Evolutionary conservation across 306 rosid genomes (phyloP).

Genomic region (Lagenaria siceraria): DNA sequence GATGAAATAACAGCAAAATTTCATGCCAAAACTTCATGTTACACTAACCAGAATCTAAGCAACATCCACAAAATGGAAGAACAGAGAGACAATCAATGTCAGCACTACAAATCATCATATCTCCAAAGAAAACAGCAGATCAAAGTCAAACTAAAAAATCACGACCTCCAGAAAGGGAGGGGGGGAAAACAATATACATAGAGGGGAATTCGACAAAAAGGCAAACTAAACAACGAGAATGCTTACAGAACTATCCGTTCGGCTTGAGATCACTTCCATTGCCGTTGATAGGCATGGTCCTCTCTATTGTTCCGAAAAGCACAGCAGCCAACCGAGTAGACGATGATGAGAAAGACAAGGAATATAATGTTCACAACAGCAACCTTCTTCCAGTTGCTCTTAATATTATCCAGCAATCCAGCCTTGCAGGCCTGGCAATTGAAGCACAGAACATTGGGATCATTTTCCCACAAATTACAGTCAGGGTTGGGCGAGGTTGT

Average conservation of each 20-base stretch:
- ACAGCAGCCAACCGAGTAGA: slow-evolving; percentile 49
- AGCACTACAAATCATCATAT: not conserved
- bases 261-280: slow-evolving; percentile 5
- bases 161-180: not conserved
- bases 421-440: slow-evolving; percentile 56
- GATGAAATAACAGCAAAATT: not conserved
- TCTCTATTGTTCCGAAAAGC: slow-evolving; percentile 42
- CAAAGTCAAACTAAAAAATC: not conserved
- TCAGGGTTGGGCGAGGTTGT: slow-evolving; percentile 16
- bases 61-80: not conserved
- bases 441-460: slow-evolving; percentile 29
- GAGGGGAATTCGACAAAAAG: not conserved
- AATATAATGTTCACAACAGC: slow-evolving; percentile 30
- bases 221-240: not conserved
- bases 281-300: slow-evolving; percentile 21
- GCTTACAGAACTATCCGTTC: not conserved
- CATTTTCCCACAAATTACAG: slow-evolving; percentile 36
- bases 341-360: slow-evolving; percentile 31
- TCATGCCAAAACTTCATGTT: not conserved
- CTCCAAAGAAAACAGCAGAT: not conserved
- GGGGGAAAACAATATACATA: not conserved
- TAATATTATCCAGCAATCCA: slow-evolving; percentile 39
- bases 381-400: slow-evolving; percentile 37
- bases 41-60: not conserved
- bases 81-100: not conserved